Percentiles rank a stretch among this genome's conserved stretches.
Conservation (phyloP, 2,329 filamentous ascomycete species). For the Trichoderma atrobrunneum region DNA sequence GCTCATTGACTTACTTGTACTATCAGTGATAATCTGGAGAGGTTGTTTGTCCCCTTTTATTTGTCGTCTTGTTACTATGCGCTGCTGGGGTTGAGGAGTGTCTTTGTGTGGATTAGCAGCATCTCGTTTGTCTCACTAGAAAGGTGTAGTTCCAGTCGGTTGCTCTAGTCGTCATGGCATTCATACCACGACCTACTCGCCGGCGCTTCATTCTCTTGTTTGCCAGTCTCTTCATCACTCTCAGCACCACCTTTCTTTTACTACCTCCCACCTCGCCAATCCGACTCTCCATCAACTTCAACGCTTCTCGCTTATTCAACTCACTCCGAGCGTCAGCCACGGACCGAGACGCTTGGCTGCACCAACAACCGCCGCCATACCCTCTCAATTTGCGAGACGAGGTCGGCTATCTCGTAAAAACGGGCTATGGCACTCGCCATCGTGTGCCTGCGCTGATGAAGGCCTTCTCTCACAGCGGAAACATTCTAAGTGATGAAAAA, state of each 20-base stretch:
- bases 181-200: slow-evolving; percentile 30
- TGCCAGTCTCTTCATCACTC: slow-evolving; percentile 27
- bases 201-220: slow-evolving; percentile 29
- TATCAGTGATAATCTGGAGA: neutral
- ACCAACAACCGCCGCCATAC: slow-evolving; percentile 34
- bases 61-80: neutral
- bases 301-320: slow-evolving; percentile 32
- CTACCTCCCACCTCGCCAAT: slow-evolving; percentile 35
- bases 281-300: slow-evolving; percentile 36
- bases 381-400: slow-evolving; percentile 46
- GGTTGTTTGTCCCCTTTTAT: neutral
- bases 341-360: slow-evolving; percentile 43
- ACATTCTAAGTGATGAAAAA: slow-evolving; percentile 38
- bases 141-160: neutral
- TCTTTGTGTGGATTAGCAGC: neutral
- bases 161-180: slow-evolving; percentile 19
- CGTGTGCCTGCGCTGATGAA: slow-evolving; percentile 47
- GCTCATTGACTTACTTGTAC: neutral
- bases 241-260: slow-evolving; percentile 29
- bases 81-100: neutral
- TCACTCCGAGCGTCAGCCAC: slow-evolving; percentile 29
- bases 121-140: neutral
- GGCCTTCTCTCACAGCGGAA: slow-evolving; percentile 38
- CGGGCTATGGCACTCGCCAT: slow-evolving; percentile 52
- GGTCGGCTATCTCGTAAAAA: slow-evolving; percentile 53